Base-by-base conservation (phyloP, 805 yeast species). In the Cyberlindnera bimundalis region DNA sequence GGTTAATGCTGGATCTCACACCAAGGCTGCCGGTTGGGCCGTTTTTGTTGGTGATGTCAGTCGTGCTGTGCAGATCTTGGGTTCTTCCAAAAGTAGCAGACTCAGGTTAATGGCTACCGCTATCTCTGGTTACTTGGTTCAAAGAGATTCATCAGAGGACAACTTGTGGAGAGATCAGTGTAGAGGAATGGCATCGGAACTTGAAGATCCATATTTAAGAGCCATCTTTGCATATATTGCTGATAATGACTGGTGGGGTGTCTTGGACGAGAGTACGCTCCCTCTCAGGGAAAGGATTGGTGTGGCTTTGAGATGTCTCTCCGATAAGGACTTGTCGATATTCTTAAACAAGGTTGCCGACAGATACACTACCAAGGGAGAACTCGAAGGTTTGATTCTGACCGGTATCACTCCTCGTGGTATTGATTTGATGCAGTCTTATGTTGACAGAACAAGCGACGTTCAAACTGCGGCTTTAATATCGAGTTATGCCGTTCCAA, bases 21-120 rank as follows among this genome's bases (percentile, higher is more conserved):
- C 89, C 46, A 81, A 91, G 57, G 98, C 99, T 1, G 99, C 97
- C 1, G 98, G 95, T 0, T 87, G 96, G 95, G 97, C 97, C 0
- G 90, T 89, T 0, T 91, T 91, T 61, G 91, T 87, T 58, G 96
- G 96, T 6, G 86, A 89, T 59, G 84, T 91, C 3, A 73, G 76
- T 3, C 73, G 79, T 36, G 96, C 97, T 0, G 84, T 90, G 4
- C 79, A 78, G 31, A 82, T 88, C n/a, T 66, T 91, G 39, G 78
- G 85, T 0, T 69, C 76, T n/a, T 78, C 96, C 2, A 79, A 79
- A 35, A 80, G 76, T 43, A 89, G 84, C 57, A 67, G 81, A 39
- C 68, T 86, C 33, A 65, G 84, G 36, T 71, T 91, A 33, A 89
- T 91, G 74, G 88, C 96, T 0, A 84, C 98, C 0, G 97, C 98